These are phyloP conservation scores for Narthecium ossifragum DNA, from an alignment of 106 monocot species.

Conservation along the genomic window DNA sequence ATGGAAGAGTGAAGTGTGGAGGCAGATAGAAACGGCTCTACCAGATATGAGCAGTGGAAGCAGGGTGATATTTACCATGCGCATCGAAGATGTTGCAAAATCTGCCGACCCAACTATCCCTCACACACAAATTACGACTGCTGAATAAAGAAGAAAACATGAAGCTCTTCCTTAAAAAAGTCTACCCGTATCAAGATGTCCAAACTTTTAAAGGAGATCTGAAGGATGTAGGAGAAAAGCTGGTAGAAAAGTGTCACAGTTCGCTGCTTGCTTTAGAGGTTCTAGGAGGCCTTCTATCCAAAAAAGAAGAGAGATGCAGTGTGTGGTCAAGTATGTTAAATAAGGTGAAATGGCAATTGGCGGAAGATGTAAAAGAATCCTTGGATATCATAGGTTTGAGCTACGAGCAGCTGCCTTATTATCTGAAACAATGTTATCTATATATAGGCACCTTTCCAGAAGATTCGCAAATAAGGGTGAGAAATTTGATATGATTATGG, in stretches of 20 bases:
- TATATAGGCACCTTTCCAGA: constrained; percentile 10
- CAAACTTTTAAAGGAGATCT: constrained; percentile 3
- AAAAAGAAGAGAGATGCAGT: background rate
- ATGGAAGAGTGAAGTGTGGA: constrained; percentile 10
- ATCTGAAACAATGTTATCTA: constrained; percentile 18
- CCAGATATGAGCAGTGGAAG: constrained; percentile 18
- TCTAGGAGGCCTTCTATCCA: constrained; percentile 18
- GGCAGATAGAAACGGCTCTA: background rate
- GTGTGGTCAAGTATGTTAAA: background rate
- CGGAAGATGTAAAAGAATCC: background rate
- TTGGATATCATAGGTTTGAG: constrained; percentile 15
- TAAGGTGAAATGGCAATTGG: constrained; percentile 6
- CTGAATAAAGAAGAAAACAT: background rate
- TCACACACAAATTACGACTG: background rate
- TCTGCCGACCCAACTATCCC: background rate
- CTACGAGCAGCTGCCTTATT: constrained; percentile 11
- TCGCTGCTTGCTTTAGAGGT: constrained; percentile 22
- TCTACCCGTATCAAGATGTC: constrained; percentile 6
- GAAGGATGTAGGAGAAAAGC: background rate
- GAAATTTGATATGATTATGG: constrained; percentile 12
- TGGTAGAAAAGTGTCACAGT: constrained; percentile 17
- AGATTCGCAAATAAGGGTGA: constrained; percentile 1
- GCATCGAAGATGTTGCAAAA: constrained; percentile 6
- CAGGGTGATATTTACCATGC: constrained; percentile 16
- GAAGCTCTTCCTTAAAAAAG: constrained; percentile 19